Evolutionary conservation across 1,139 yeast species (phyloP).

Genomic region (Candida sp.): DNA sequence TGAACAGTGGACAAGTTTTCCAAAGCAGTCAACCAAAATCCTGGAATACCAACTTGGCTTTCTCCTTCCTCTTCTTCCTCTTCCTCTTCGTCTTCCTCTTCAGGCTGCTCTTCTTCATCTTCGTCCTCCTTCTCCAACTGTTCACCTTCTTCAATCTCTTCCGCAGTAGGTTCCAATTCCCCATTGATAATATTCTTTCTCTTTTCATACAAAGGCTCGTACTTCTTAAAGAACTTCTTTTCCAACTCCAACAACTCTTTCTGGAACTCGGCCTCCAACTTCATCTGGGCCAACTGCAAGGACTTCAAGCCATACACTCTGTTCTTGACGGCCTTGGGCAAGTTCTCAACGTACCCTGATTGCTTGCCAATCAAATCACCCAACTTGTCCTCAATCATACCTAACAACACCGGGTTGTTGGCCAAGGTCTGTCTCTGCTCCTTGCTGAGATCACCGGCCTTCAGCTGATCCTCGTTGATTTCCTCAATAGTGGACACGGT

Average conservation of each 20-base stretch:
- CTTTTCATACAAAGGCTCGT: slow-evolving; percentile 77
- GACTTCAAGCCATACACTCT: slow-evolving; percentile 85
- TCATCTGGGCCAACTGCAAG: slow-evolving; percentile 81
- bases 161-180: slow-evolving; percentile 72
- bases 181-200: slow-evolving; percentile 81
- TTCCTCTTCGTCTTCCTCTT: slow-evolving; percentile 47
- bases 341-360: slow-evolving; percentile 81
- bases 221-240: slow-evolving; percentile 73
- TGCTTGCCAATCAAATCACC: slow-evolving; percentile 85
- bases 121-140: slow-evolving; percentile 59
- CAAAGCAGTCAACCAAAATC: slow-evolving; percentile 96
- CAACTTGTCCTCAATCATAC: slow-evolving; percentile 91
- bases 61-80: slow-evolving; percentile 47
- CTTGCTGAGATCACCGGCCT: slow-evolving; percentile 16
- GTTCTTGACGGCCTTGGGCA: slow-evolving; percentile 77
- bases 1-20: slow-evolving; percentile 84
- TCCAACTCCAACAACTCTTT: slow-evolving; percentile 87
- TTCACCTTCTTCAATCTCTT: slow-evolving; percentile 80
- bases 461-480: slow-evolving; percentile 46
- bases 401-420: slow-evolving; percentile 76
- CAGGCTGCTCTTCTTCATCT: slow-evolving; percentile 34
- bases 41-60: slow-evolving; percentile 76
- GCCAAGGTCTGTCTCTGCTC: slow-evolving; percentile 52
- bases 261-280: slow-evolving; percentile 90
- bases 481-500: slow-evolving; percentile 81